These are phyloP conservation scores for Cutaneotrichosporon dermatis DNA, from an alignment of 1,284 basidiomycete species.

Conservation along the genomic window DNA sequence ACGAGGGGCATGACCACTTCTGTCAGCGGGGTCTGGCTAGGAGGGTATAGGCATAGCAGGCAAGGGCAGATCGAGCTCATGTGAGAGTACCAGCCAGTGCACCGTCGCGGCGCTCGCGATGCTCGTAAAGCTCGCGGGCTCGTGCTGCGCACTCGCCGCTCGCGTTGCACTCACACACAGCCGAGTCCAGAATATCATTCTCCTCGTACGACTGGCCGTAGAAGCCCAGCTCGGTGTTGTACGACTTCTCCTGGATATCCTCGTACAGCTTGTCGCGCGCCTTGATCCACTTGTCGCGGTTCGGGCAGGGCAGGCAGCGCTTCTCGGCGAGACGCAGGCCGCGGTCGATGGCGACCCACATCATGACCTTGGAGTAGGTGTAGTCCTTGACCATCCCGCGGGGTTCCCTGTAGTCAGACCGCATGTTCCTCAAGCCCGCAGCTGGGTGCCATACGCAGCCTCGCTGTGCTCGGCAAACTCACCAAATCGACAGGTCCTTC, in stretches of 20 bases:
- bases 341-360: slow-evolving; percentile 89
- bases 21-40: slow-evolving; percentile 2
- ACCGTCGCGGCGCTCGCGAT: too few species aligned
- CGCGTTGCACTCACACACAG: slow-evolving; percentile 35
- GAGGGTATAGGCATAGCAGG: not conserved
- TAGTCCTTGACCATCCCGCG: slow-evolving; percentile 76
- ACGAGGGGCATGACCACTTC: slow-evolving; percentile 49
- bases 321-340: slow-evolving; percentile 86
- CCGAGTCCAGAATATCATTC: slow-evolving; percentile 50
- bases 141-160: too few species aligned
- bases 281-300: slow-evolving; percentile 60
- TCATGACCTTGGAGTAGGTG: slow-evolving; percentile 86
- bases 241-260: slow-evolving; percentile 60
- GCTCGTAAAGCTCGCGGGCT: slow-evolving; percentile 65
- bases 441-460: too few species aligned
- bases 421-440: not conserved
- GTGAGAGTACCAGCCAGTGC: too few species aligned
- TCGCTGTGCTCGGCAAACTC: too few species aligned
- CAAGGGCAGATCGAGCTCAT: too few species aligned
- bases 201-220: slow-evolving; percentile 52
- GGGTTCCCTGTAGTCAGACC: slow-evolving; percentile 63
- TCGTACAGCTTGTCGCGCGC: slow-evolving; percentile 78
- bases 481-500: slow-evolving; percentile 62
- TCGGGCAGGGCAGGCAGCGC: slow-evolving; percentile 57
- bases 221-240: slow-evolving; percentile 45